Conservation (phyloP, 768 basidiomycete genomes). For the Royoungia palumana region DNA sequence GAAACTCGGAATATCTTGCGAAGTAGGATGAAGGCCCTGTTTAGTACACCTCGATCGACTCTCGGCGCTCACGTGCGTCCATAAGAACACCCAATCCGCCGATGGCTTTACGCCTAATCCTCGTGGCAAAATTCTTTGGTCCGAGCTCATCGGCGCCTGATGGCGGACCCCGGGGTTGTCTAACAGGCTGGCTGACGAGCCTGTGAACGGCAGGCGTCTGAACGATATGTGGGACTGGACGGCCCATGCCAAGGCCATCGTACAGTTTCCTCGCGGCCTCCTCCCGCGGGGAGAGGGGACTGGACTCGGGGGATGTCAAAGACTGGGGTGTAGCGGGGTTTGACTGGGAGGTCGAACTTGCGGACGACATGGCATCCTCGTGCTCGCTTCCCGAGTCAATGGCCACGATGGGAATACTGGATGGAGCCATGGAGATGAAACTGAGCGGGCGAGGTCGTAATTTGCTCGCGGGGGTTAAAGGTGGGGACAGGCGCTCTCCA, state of each 20-base stretch:
- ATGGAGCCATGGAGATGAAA: constrained; percentile 50
- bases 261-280: constrained; percentile 84
- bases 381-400: constrained; percentile 55
- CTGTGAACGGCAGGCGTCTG: constrained; percentile 34
- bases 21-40: constrained; percentile 3
- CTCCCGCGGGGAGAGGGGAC: constrained; percentile 78
- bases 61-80: constrained; percentile 77
- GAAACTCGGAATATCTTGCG: constrained; percentile 5
- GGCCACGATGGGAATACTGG: constrained; percentile 47
- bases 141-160: constrained; percentile 83
- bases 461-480: constrained; percentile 31
- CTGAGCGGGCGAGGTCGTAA: constrained; percentile 67
- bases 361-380: constrained; percentile 54
- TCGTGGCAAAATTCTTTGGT: constrained; percentile 84
- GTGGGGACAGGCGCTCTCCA: constrained; percentile 52
- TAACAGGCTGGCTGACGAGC: constrained; percentile 67
- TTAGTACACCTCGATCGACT: constrained; percentile 70
- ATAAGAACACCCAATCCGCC: constrained; percentile 76
- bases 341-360: constrained; percentile 58
- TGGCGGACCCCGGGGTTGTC: constrained; percentile 87
- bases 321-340: constrained; percentile 78
- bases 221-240: constrained; percentile 46
- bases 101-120: constrained; percentile 81
- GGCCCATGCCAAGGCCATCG: constrained; percentile 84
- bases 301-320: constrained; percentile 49